A percentile compares a stretch with the other conserved stretches of the same genome.
These are phyloP conservation scores for Rhizophora apiculata DNA, from an alignment of 345 rosid genomes.

Conservation along the genomic window DNA sequence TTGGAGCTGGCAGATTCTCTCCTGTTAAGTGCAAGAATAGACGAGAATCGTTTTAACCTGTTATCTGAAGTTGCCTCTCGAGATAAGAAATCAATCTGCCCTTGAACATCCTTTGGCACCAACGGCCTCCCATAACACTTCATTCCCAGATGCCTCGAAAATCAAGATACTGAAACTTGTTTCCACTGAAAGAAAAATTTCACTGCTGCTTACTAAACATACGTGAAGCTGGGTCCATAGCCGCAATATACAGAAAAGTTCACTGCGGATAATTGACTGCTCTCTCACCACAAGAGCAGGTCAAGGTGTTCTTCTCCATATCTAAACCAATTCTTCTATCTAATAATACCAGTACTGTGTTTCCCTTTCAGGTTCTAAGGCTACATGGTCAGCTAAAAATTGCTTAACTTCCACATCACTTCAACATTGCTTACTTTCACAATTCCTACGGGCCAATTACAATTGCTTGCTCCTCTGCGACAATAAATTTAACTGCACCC, in stretches of 20 bases:
- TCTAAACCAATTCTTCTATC: too few relatives aligned
- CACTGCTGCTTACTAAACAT: slow-evolving; percentile 10
- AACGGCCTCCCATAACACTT: background rate
- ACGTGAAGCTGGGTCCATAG: slow-evolving; percentile 20
- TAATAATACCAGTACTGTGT: background rate
- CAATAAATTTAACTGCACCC: background rate
- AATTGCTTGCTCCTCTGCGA: background rate
- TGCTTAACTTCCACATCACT: background rate
- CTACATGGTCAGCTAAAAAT: background rate
- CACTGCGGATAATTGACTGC: too few relatives aligned
- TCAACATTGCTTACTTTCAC: too few relatives aligned
- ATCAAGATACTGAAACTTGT: background rate
- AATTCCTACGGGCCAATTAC: background rate
- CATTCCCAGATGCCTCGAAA: background rate
- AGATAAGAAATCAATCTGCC: slow-evolving; percentile 2
- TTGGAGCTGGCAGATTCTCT: slow-evolving; percentile 28
- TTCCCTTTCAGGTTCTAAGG: slow-evolving; percentile 3
- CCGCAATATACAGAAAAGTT: background rate
- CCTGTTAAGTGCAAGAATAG: slow-evolving; percentile 2
- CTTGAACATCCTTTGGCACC: slow-evolving; percentile 1
- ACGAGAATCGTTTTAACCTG: background rate
- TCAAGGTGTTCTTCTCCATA: background rate
- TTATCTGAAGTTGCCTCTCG: slow-evolving; percentile 8
- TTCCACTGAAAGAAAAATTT: background rate
- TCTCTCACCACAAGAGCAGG: too few relatives aligned